Evolutionary conservation across 805 yeast species (phyloP).

Genomic region (Monosporozyma servazzii): DNA sequence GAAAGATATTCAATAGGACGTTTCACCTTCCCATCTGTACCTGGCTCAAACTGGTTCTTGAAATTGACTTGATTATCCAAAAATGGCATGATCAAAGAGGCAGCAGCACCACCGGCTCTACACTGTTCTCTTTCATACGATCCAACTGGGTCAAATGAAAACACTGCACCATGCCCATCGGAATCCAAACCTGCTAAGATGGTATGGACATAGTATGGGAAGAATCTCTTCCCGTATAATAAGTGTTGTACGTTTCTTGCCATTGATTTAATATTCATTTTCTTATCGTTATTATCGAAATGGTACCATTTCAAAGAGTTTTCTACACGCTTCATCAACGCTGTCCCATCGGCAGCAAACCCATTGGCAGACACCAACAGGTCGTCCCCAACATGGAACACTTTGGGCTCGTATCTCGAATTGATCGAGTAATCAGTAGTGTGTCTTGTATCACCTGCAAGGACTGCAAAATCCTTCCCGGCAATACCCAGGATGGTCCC

Average conservation of each 20-base stretch:
- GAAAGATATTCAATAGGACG: conserved; percentile 53
- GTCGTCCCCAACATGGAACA: conserved; percentile 81
- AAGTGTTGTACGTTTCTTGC: conserved; percentile 88
- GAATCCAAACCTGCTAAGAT: conserved; percentile 86
- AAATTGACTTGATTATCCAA: conserved; percentile 94
- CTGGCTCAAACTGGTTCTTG: conserved; percentile 86
- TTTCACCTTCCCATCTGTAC: conserved; percentile 55
- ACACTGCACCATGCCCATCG: conserved; percentile 85
- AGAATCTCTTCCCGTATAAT: conserved; percentile 85
- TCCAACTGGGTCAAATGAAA: conserved; percentile 96
- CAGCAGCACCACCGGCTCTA: conserved; percentile 97
- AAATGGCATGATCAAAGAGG: conserved; percentile 92
- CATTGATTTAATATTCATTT: conserved; percentile 57
- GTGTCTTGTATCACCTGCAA: conserved; percentile 98
- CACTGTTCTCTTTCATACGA: conserved; percentile 96
- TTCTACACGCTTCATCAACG: conserved; percentile 67
- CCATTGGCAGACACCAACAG: conserved; percentile 89
- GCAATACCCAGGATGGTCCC: conserved; percentile 97
- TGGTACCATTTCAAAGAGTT: conserved; percentile 78
- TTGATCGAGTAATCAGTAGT: conserved; percentile 90
- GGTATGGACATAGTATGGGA: conserved; percentile 95
- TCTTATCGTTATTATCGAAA: conserved; percentile 68
- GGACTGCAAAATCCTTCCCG: conserved; percentile 91
- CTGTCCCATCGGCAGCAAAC: conserved; percentile 89
- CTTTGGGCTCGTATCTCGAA: conserved; percentile 85